Percentiles rank a stretch among this genome's conserved stretches.
Conservation (phyloP, 202 grass and related monocot species). For the Zizania palustris region DNA sequence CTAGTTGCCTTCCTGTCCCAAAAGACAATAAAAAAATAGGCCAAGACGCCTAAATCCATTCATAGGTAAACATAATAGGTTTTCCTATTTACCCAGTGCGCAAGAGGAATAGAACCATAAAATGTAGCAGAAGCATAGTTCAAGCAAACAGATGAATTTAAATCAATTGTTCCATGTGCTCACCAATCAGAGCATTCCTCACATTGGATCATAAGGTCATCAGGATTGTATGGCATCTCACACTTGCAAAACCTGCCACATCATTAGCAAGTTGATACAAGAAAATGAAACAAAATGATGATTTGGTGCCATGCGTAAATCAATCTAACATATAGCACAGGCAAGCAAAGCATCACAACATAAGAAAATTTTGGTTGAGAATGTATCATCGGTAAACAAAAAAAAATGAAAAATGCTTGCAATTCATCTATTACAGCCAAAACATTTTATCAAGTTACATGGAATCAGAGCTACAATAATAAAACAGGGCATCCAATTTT, state of each 20-base stretch:
- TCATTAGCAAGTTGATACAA: slow-evolving; percentile 21
- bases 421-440: neutral
- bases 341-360: neutral
- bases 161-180: slow-evolving; percentile 41
- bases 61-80: slow-evolving; percentile 14
- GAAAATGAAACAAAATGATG: slow-evolving; percentile 25
- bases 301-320: slow-evolving; percentile 30
- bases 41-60: neutral
- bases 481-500: neutral
- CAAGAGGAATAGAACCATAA: slow-evolving; percentile 20
- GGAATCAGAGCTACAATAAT: neutral
- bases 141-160: slow-evolving; percentile 2
- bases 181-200: slow-evolving; percentile 95
- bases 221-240: slow-evolving; percentile 99
- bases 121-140: neutral
- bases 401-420: neutral
- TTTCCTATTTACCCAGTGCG: slow-evolving; percentile 18
- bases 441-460: neutral
- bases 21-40: neutral
- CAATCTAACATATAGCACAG: neutral
- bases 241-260: slow-evolving; percentile 95
- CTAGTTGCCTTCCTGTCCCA: neutral
- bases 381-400: neutral
- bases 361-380: slow-evolving; percentile 12
- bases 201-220: slow-evolving; percentile 98